These are phyloP conservation scores for Zarea fungicola DNA, from an alignment of 2,329 filamentous ascomycete species.

Conservation along the genomic window DNA sequence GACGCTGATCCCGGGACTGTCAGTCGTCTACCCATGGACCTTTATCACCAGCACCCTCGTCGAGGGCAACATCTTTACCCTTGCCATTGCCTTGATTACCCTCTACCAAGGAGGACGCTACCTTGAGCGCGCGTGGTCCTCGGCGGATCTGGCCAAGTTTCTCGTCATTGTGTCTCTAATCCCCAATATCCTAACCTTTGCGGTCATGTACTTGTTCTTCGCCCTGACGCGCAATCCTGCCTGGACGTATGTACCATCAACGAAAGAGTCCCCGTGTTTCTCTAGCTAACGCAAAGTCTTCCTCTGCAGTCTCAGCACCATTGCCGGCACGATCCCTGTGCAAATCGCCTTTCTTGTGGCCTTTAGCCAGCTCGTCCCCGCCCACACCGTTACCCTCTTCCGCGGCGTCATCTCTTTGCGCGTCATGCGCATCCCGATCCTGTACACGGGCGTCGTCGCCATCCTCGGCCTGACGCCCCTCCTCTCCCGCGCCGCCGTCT, in stretches of 20 bases:
- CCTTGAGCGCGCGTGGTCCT: slow-evolving; percentile 93
- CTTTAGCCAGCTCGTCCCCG: slow-evolving; percentile 95
- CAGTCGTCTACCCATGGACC: slow-evolving; percentile 89
- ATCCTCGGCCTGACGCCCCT: slow-evolving; percentile 54
- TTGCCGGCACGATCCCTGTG: slow-evolving; percentile 82
- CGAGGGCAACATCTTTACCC: slow-evolving; percentile 87
- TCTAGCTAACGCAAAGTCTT: background rate
- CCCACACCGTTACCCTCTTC: slow-evolving; percentile 93
- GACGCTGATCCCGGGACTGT: slow-evolving; percentile 76
- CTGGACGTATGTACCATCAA: slow-evolving; percentile 65
- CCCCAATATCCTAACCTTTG: slow-evolving; percentile 72
- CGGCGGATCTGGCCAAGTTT: slow-evolving; percentile 87
- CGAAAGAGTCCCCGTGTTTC: background rate
- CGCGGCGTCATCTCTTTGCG: slow-evolving; percentile 83
- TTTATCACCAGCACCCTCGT: slow-evolving; percentile 81
- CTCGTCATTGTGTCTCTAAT: slow-evolving; percentile 70
- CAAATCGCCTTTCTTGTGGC: slow-evolving; percentile 93
- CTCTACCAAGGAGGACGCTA: slow-evolving; percentile 92
- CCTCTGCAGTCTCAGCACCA: slow-evolving; percentile 62
- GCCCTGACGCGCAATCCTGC: slow-evolving; percentile 60
- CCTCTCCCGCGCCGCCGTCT: slow-evolving; percentile 65
- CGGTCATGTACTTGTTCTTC: slow-evolving; percentile 68
- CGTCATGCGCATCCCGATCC: slow-evolving; percentile 65
- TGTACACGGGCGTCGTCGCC: slow-evolving; percentile 71
- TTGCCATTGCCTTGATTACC: slow-evolving; percentile 69